Conservation (phyloP, 2,329 filamentous ascomycete species). For the Aureobasidium sp. region DNA sequence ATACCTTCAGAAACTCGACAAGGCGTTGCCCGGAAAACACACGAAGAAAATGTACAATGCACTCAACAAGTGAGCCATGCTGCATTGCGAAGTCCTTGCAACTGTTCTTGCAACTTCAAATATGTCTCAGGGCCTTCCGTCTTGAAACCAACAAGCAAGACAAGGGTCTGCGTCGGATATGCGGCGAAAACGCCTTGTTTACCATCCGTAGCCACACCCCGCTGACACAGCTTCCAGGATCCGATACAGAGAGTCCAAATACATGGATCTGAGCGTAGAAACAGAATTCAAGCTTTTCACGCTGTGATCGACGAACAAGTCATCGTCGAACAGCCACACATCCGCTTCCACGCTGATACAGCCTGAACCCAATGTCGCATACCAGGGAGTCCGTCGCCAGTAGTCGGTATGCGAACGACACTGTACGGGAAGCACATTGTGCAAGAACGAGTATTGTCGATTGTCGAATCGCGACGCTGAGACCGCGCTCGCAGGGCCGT, state of each 20-base stretch:
- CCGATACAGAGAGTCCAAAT: conserved; percentile 40
- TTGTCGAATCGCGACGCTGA: not conserved
- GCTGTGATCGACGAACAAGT: conserved; percentile 47
- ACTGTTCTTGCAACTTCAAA: conserved; percentile 24
- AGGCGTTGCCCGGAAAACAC: too few species aligned
- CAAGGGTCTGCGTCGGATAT: conserved; percentile 39
- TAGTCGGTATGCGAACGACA: conserved; percentile 50
- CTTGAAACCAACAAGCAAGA: conserved; percentile 46
- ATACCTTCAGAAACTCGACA: too few species aligned
- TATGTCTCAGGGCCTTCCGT: conserved; percentile 28
- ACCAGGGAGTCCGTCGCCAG: conserved; percentile 47
- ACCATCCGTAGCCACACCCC: not conserved
- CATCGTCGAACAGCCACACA: conserved; percentile 41
- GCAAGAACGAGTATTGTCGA: not conserved
- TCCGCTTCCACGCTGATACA: conserved; percentile 51
- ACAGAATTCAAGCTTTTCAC: conserved; percentile 36
- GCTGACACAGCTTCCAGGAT: not conserved
- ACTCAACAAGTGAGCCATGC: conserved; percentile 46
- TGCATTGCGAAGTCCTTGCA: conserved; percentile 39
- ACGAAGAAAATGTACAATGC: too few species aligned
- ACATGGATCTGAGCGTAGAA: conserved; percentile 43
- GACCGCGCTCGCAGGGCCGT: conserved; percentile 18
- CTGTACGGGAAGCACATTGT: conserved; percentile 35
- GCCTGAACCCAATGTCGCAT: conserved; percentile 46
- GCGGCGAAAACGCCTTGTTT: conserved; percentile 43